These are phyloP conservation scores for Amaranthus hypochondriacus DNA, from an alignment of 148 eudicot species.

Conservation along the genomic window DNA sequence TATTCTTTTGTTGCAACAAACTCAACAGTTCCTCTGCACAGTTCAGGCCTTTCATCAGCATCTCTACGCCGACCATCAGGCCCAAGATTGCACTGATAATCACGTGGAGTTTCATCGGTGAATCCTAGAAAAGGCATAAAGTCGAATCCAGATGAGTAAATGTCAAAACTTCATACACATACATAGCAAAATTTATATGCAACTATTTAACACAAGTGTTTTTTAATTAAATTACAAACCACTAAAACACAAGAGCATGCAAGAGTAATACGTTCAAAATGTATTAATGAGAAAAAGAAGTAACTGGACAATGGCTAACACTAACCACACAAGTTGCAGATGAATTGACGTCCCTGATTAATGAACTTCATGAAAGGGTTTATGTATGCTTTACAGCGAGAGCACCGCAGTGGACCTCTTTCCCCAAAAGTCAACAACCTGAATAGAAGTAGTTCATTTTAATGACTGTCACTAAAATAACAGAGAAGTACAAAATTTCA, in stretches of 20 bases:
- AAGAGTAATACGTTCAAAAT: not conserved
- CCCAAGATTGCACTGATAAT: slow-evolving; percentile 91
- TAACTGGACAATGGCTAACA: slow-evolving; percentile 4
- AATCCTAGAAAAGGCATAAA: slow-evolving; percentile 52
- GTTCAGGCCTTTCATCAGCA: slow-evolving; percentile 98
- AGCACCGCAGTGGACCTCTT: slow-evolving; percentile 96
- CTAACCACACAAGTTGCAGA: slow-evolving; percentile 97
- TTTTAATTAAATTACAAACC: not conserved
- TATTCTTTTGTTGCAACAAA: slow-evolving; percentile 92
- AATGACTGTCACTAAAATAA: not conserved
- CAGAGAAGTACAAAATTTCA: too few species aligned
- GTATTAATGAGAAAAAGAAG: not conserved
- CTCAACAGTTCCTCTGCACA: slow-evolving; percentile 97
- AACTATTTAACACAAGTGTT: not conserved
- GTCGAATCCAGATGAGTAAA: not conserved
- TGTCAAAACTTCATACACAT: not conserved
- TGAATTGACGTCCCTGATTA: slow-evolving; percentile 90
- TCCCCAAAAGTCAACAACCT: slow-evolving; percentile 98
- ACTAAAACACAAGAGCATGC: not conserved
- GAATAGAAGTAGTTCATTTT: slow-evolving; percentile 14
- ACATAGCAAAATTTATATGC: not conserved
- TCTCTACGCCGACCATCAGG: slow-evolving; percentile 99
- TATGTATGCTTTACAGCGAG: slow-evolving; percentile 98
- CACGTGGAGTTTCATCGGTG: slow-evolving; percentile 95
- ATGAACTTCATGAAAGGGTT: slow-evolving; percentile 96